A percentile compares a stretch with the other conserved stretches of the same genome.
phyloP scores from a whole-genome alignment of 148 eudicot species.

The Euryodendron excelsum region DNA sequence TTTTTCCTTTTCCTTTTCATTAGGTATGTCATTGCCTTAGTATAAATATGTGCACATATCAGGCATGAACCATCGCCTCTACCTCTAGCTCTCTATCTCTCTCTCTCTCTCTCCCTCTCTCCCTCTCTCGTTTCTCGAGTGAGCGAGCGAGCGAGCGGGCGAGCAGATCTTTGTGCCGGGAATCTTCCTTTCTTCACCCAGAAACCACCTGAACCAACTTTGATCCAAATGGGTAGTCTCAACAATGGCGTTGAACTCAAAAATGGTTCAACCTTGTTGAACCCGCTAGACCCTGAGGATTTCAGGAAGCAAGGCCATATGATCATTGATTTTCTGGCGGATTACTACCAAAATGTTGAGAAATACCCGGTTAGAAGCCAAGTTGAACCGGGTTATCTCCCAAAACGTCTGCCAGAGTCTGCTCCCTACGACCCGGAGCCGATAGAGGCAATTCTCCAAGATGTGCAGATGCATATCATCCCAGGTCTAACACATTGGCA shows the following conservation, averaged over 20 bases:
- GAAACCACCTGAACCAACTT: not conserved
- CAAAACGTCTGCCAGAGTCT: not conserved
- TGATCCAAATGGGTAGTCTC: not conserved
- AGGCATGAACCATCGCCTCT: too few relatives aligned
- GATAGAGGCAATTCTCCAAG: not conserved
- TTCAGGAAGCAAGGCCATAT: slow-evolving; percentile 21
- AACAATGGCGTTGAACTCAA: not conserved
- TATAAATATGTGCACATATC: too few relatives aligned
- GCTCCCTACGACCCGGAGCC: not conserved
- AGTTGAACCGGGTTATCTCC: not conserved
- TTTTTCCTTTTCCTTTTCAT: too few relatives aligned
- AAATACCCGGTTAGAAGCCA: slow-evolving; percentile 27
- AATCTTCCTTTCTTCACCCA: not conserved
- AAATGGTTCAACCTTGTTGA: not conserved
- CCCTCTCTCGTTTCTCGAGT: too few relatives aligned
- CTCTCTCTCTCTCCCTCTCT: too few relatives aligned
- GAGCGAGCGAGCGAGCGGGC: too few relatives aligned
- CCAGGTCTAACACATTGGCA: not conserved
- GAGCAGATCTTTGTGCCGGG: not conserved
- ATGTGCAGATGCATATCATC: not conserved
- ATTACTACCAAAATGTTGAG: slow-evolving; percentile 22
- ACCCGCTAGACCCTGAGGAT: slow-evolving; percentile 24
- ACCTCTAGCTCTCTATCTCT: too few relatives aligned
- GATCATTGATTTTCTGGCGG: slow-evolving; percentile 21
- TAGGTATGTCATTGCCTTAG: too few relatives aligned